Percentiles rank a stretch among this genome's conserved stretches.
These are phyloP conservation scores for Fusarium sp. DNA, from an alignment of 2,329 filamentous ascomycete genomes.

Conservation along the genomic window DNA sequence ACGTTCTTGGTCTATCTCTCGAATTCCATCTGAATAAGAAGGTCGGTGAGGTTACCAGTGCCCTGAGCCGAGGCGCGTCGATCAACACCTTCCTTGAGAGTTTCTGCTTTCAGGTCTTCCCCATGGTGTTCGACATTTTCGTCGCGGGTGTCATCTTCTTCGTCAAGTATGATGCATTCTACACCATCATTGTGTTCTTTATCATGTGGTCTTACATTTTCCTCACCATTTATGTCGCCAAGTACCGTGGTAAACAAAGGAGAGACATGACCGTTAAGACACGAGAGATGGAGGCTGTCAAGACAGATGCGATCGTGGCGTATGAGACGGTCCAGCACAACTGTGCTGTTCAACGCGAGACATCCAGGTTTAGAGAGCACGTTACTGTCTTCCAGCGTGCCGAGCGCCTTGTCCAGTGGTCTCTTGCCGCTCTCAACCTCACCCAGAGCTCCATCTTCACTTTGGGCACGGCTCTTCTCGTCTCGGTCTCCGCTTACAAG, in stretches of 20 bases:
- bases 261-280: conserved; percentile 57
- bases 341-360: conserved; percentile 69
- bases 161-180: conserved; percentile 59
- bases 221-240: conserved; percentile 62
- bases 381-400: conserved; percentile 62
- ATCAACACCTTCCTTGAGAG: conserved; percentile 63
- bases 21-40: conserved; percentile 64
- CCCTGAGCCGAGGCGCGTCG: conserved; percentile 59
- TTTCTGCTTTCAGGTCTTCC: conserved; percentile 61
- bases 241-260: conserved; percentile 57
- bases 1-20: conserved; percentile 59
- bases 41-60: conserved; percentile 63
- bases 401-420: conserved; percentile 44
- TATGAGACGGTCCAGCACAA: conserved; percentile 73
- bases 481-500: conserved; percentile 71
- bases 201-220: conserved; percentile 63
- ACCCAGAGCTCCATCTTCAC: conserved; percentile 73
- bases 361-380: conserved; percentile 65
- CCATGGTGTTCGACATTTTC: conserved; percentile 62
- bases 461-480: conserved; percentile 68
- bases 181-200: conserved; percentile 60
- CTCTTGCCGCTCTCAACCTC: conserved; percentile 64
- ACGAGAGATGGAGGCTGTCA: conserved; percentile 61
- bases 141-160: conserved; percentile 62
- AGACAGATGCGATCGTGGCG: conserved; percentile 61